Base-by-base conservation (phyloP, 768 basidiomycete genomes). In the Cubamyces lactineus region DNA sequence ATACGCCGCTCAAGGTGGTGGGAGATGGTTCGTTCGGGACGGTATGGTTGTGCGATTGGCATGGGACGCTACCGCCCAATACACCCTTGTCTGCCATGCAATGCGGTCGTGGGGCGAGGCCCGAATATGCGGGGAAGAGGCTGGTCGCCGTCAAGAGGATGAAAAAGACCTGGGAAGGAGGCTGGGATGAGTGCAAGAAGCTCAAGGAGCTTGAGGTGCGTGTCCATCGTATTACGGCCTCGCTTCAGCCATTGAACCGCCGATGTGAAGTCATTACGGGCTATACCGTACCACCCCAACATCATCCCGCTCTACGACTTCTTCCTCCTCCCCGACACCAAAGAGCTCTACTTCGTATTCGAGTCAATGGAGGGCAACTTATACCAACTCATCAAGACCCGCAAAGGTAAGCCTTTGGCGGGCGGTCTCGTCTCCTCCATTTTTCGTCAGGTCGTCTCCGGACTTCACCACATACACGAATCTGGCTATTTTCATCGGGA, bases 291-390 rank as follows among this genome's bases (percentile, higher is more conserved):
- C 73, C 97, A 99, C 76, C 92, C 92, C 26, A 95, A 96, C 73
- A 94, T 99, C 77, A 98, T 99, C 74, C 96, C 97, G 61, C 83
- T 99, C 68, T 99, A 98, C 81, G 97, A 99, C 77, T 96, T 94
- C 71, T 99, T 98, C 80, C 91, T 99, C 67, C 86, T 95, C n/a
- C 97, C 97, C 5, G 85, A 88, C 67, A 85, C 93, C 63, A 94
- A 93, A 75, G 96, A 99, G 76, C 92, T 99, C 69, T 97, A 98
- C 76, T 98, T 98, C 72, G 96, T 98, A 49, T 99, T 99, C 76
- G 97, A 99, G 77, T 96, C 95, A 71, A 98, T 99, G 97, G 97
- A 99, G 76, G 97, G 97, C 71, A 98, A 99, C 77, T 86, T 99
- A 50, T 99, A 96, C 77, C 97, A 99, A 74, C 91, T 99, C 79